Evolutionary conservation across 495 filamentous ascomycete genomes (phyloP), one percentile per base, ranked within the genome.

Genomic region (Penicillium malachiteum): DNA sequence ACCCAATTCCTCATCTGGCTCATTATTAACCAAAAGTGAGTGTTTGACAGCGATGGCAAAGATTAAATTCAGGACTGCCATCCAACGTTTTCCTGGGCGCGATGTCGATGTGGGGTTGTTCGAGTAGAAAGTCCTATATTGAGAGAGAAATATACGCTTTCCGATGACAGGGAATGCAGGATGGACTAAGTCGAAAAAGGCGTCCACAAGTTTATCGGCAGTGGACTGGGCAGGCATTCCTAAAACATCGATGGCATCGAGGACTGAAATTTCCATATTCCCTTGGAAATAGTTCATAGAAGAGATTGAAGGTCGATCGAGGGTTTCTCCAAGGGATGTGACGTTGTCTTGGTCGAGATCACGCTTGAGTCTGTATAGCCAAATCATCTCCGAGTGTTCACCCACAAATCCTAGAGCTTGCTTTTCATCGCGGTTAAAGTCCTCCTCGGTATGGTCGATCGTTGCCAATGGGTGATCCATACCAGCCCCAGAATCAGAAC

Each of bases 1-100:
- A 49, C 73, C 67, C 18, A 74, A 64, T 34, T 74, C 60, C 14
- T 45, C 54, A 26, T 56, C 67, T 58, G 66, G 74, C 44, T 70
- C 64, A 33, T 68, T 70, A 35, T 70, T 70, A 5, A 65, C 38
- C 12, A 85, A 70, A 42, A 56, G 42, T 4, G 72, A 75, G 58
- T 83, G 78, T 57, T 72, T 77, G 7, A 80, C 74, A 10, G 78
- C 78, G 54, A 87, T 84, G 14, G 85, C 85, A 64, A 88, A 87
- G 33, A 88, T 74, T n/a, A 87, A 56, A 63, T 89, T 87, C 17
- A 87, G 57, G 14, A 83, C 80, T 0, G 82, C 80, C 42, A 84
- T 66, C 83, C 83, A 87, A 44, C 77, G 70, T 14, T 69, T 73
- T 2, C 74, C 71, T 16, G 77, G 73, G 37, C 69, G 65, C 31